These are phyloP conservation scores for Zymoseptoria brevis DNA, from an alignment of 2,329 filamentous ascomycete species.

Conservation along the genomic window DNA sequence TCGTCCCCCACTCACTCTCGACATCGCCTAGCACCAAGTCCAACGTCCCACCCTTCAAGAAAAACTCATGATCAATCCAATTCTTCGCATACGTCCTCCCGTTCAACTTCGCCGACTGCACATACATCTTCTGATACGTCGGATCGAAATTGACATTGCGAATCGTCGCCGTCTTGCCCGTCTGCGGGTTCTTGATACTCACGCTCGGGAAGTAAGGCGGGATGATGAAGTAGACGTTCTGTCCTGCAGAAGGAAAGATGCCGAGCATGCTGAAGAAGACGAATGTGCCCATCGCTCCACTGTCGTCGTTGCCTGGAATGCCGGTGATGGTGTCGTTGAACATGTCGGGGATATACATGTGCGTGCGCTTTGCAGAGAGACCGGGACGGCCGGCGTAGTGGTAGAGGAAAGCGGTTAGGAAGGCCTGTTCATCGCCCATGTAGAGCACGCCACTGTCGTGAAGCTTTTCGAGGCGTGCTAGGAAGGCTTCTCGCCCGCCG, in stretches of 20 bases:
- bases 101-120: conserved; percentile 60
- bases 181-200: conserved; percentile 49
- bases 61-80: conserved; percentile 61
- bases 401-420: conserved; percentile 49
- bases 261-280: conserved; percentile 62
- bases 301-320: conserved; percentile 63
- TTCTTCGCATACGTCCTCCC: conserved; percentile 53
- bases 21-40: conserved; percentile 55
- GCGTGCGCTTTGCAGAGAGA: conserved; percentile 51
- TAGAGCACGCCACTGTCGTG: conserved; percentile 42
- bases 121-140: conserved; percentile 43
- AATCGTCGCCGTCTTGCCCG: conserved; percentile 43
- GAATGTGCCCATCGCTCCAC: conserved; percentile 66
- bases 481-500: conserved; percentile 13
- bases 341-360: conserved; percentile 51
- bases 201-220: conserved; percentile 56
- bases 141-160: conserved; percentile 40
- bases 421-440: conserved; percentile 23
- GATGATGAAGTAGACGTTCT: conserved; percentile 43
- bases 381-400: conserved; percentile 58
- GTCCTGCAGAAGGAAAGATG: conserved; percentile 59
- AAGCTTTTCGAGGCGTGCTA: conserved; percentile 47
- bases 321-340: conserved; percentile 50
- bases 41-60: conserved; percentile 54
- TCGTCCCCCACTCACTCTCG: conserved; percentile 40